Conservation (phyloP, 768 basidiomycete genomes). For the Lyophyllum shimeji region DNA sequence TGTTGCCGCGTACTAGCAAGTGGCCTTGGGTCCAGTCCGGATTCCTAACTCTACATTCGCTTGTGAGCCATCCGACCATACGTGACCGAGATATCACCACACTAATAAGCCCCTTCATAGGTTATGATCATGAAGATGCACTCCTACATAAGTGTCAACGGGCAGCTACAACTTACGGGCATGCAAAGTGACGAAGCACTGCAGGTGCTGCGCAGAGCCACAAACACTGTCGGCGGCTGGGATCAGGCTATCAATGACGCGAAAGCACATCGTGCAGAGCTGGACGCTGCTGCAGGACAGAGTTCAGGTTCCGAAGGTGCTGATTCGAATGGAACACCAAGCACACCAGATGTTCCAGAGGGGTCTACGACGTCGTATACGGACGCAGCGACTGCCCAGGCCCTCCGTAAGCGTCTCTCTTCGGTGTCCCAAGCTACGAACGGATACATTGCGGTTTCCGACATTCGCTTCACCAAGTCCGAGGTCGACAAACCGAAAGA, state of each 20-base stretch:
- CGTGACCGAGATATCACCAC: neutral
- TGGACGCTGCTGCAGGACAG: conserved; percentile 27
- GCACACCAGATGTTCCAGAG: conserved; percentile 44
- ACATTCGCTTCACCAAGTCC: conserved; percentile 7
- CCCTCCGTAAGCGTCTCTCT: conserved; percentile 58
- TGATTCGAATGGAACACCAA: conserved; percentile 30
- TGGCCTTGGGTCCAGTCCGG: conserved; percentile 99
- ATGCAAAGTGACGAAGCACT: conserved; percentile 46
- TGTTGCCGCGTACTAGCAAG: conserved; percentile 46
- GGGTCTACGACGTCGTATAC: conserved; percentile 52
- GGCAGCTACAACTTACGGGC: conserved; percentile 64
- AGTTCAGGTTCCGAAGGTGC: conserved; percentile 22
- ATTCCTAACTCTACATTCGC: conserved; percentile 81
- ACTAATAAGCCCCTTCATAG: conserved; percentile 26
- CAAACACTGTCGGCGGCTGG: conserved; percentile 64
- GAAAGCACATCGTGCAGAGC: conserved; percentile 38
- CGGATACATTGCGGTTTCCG: conserved; percentile 14
- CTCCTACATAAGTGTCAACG: conserved; percentile 89
- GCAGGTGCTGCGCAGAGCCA: conserved; percentile 43
- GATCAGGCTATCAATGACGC: conserved; percentile 58
- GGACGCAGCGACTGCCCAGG: conserved; percentile 49
- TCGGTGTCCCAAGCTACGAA: conserved; percentile 33
- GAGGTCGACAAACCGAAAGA: conserved; percentile 10
- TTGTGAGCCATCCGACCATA: conserved; percentile 45
- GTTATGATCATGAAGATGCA: conserved; percentile 96